A percentile compares a stretch with the other conserved stretches of the same genome.
Evolutionary conservation across 1,284 basidiomycete genomes (phyloP).

Genomic region (Phlebopus sp.): DNA sequence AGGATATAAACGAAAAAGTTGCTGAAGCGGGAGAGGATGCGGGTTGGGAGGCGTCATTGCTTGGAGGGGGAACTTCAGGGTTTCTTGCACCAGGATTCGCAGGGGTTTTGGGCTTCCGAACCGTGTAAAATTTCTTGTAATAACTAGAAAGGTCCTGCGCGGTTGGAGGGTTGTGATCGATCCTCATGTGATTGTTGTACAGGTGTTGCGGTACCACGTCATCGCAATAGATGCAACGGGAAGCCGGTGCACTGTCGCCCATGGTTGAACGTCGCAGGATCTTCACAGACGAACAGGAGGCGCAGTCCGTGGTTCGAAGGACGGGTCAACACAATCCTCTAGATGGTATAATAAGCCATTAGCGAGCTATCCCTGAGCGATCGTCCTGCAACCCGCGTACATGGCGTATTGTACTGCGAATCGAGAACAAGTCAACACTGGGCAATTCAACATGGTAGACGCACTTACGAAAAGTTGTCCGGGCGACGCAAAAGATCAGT

Average conservation of each 20-base stretch:
- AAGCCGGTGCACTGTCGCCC: neutral
- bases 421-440: too few relatives aligned
- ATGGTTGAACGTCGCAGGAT: conserved; percentile 4
- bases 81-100: too few relatives aligned
- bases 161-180: conserved; percentile 9
- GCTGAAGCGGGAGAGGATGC: neutral
- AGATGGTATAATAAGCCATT: too few relatives aligned
- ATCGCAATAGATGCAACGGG: conserved; percentile 17
- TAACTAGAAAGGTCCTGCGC: neutral
- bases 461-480: too few relatives aligned
- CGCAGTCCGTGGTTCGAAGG: too few relatives aligned
- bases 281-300: neutral
- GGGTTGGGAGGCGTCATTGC: neutral
- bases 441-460: too few relatives aligned
- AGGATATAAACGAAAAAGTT: conserved; percentile 20
- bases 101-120: neutral
- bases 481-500: too few relatives aligned
- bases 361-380: too few relatives aligned
- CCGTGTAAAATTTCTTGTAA: neutral
- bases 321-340: neutral
- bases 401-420: too few relatives aligned
- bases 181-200: conserved; percentile 9
- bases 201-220: conserved; percentile 6
- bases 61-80: neutral
- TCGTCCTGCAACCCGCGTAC: too few relatives aligned